A percentile compares a stretch with the other conserved stretches of the same genome.
Evolutionary conservation across 768 basidiomycete species (phyloP).

Genomic region (Rhodocollybia butyracea): DNA sequence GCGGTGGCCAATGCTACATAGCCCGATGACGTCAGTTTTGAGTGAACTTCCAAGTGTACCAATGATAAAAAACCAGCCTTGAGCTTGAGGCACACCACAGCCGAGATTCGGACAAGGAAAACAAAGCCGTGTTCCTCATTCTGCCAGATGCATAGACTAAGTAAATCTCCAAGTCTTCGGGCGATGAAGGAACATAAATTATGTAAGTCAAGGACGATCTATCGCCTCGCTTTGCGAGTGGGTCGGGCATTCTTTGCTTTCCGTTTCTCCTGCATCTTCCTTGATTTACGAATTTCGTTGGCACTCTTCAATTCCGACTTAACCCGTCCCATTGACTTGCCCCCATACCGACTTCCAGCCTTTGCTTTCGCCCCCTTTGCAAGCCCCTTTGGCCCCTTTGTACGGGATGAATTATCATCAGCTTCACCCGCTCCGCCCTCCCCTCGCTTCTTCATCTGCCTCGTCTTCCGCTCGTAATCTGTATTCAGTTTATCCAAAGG

Average conservation of each 20-base stretch:
- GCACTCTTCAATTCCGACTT: slow-evolving; percentile 84
- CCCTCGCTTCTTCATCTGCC: slow-evolving; percentile 59
- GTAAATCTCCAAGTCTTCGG: too few species aligned
- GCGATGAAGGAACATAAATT: not conserved
- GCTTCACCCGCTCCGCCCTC: slow-evolving; percentile 23
- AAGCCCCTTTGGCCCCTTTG: slow-evolving; percentile 24
- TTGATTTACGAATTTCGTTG: slow-evolving; percentile 81
- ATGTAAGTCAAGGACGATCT: not conserved
- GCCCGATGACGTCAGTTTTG: not conserved
- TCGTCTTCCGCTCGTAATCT: slow-evolving; percentile 71
- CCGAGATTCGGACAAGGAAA: too few species aligned
- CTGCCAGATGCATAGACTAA: too few species aligned
- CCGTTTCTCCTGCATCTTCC: slow-evolving; percentile 61
- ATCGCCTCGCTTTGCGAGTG: slow-evolving; percentile 29
- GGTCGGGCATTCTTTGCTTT: slow-evolving; percentile 83
- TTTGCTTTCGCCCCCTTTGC: slow-evolving; percentile 26
- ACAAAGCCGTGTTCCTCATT: too few species aligned
- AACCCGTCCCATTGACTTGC: slow-evolving; percentile 60
- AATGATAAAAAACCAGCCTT: too few species aligned
- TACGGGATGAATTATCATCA: slow-evolving; percentile 11
- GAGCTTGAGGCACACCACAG: too few species aligned
- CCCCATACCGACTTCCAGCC: slow-evolving; percentile 48
- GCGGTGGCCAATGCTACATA: too few species aligned
- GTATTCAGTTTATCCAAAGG: slow-evolving; percentile 71
- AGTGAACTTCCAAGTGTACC: too few species aligned